Percentiles rank a stretch among this genome's conserved stretches.
Conservation (phyloP, 73 alveolate genomes). For the Uronychia setigera region DNA sequence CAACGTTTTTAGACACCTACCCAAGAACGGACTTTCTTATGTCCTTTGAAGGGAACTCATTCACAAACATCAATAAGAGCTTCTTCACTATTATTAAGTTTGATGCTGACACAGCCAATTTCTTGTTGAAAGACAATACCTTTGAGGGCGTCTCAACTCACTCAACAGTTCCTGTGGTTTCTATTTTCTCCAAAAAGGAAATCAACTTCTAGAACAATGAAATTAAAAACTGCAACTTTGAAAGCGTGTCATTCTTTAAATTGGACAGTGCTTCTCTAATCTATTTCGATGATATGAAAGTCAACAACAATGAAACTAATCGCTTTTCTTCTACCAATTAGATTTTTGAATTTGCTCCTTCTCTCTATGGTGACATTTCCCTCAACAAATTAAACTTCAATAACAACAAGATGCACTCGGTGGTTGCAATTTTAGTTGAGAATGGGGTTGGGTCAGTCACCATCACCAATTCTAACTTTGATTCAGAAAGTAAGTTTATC, state of each 20-base stretch:
- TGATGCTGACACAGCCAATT: conserved; percentile 14
- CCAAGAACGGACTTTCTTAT: conserved; percentile 17
- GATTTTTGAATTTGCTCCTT: not conserved
- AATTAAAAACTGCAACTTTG: not conserved
- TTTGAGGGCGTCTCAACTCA: not conserved
- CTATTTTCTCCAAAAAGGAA: not conserved
- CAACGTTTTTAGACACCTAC: conserved; percentile 9
- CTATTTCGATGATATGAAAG: not conserved
- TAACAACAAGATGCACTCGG: not conserved
- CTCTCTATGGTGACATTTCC: not conserved
- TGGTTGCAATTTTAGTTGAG: not conserved
- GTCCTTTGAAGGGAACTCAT: conserved; percentile 5
- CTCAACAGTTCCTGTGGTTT: not conserved
- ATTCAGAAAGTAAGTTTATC: not conserved
- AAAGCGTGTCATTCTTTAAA: not conserved
- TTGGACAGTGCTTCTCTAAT: not conserved
- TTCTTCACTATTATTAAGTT: conserved; percentile 9
- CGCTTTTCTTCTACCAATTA: not conserved
- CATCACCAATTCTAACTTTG: not conserved
- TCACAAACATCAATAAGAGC: conserved; percentile 10
- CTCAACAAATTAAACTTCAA: not conserved
- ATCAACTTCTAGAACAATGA: not conserved
- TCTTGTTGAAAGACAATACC: not conserved
- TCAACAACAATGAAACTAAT: not conserved
- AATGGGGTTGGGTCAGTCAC: not conserved